These are phyloP conservation scores for Coprinopsis marcescibilis DNA, from an alignment of 768 basidiomycete genomes.

Conservation along the genomic window DNA sequence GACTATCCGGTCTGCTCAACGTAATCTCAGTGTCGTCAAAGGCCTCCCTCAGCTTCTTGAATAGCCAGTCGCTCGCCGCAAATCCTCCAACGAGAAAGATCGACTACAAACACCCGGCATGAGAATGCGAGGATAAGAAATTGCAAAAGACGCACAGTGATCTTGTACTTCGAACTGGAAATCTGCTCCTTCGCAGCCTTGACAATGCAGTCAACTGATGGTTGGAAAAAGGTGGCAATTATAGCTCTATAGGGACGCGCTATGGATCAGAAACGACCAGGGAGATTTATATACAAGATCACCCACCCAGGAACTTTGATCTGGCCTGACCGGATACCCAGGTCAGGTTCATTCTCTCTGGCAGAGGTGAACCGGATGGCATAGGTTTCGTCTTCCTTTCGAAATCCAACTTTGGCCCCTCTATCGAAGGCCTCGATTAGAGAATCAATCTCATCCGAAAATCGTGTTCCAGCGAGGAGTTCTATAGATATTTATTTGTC, in stretches of 20 bases:
- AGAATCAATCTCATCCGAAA: slow-evolving; percentile 31
- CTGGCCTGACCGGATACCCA: slow-evolving; percentile 39
- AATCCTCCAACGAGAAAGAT: slow-evolving; percentile 48
- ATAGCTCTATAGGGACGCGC: slow-evolving; percentile 9
- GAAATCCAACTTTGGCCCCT: slow-evolving; percentile 41
- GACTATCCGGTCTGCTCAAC: slow-evolving; percentile 40
- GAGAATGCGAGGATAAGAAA: slow-evolving; percentile 14
- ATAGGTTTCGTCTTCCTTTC: slow-evolving; percentile 30
- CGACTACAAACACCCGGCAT: slow-evolving; percentile 16
- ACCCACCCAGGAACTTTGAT: slow-evolving; percentile 35
- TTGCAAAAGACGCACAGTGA: slow-evolving; percentile 18
- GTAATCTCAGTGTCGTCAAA: slow-evolving; percentile 28
- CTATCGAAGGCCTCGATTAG: slow-evolving; percentile 42
- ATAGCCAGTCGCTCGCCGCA: slow-evolving; percentile 47
- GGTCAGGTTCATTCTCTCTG: slow-evolving; percentile 30
- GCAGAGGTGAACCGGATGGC: slow-evolving; percentile 42
- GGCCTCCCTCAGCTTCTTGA: slow-evolving; percentile 27
- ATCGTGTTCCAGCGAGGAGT: slow-evolving; percentile 32
- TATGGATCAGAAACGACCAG: not conserved
- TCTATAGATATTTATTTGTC: slow-evolving; percentile 19
- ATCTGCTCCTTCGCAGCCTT: slow-evolving; percentile 16
- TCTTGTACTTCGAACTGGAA: slow-evolving; percentile 14
- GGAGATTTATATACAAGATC: not conserved
- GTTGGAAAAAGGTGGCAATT: slow-evolving; percentile 23
- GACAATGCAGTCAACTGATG: slow-evolving; percentile 20